These are phyloP conservation scores for Pseudogymnoascus verrucosus DNA, from an alignment of 2,329 filamentous ascomycete species.

Conservation along the genomic window DNA sequence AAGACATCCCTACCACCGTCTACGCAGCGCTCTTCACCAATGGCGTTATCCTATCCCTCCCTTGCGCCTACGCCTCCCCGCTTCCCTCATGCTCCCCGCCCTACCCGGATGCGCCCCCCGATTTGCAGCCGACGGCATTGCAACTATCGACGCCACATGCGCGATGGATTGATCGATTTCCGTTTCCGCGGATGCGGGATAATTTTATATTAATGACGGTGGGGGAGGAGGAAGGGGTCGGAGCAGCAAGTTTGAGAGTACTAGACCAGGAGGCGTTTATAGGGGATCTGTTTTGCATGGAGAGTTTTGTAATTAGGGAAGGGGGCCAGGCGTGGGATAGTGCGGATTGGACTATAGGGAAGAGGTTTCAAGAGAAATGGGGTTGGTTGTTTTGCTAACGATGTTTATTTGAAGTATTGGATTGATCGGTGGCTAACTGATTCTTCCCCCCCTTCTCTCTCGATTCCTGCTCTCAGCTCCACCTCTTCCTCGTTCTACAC, in stretches of 20 bases:
- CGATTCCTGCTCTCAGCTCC: not conserved
- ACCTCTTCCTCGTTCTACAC: not conserved
- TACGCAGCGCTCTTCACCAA: slow-evolving; percentile 17
- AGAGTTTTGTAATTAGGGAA: slow-evolving; percentile 5
- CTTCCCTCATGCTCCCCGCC: not conserved
- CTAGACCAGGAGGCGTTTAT: slow-evolving; percentile 2
- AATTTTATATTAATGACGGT: slow-evolving; percentile 13
- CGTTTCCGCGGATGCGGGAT: slow-evolving; percentile 12
- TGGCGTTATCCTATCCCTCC: slow-evolving; percentile 14
- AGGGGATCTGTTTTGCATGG: not conserved
- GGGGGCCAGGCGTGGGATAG: slow-evolving; percentile 4
- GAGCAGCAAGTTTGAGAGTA: not conserved
- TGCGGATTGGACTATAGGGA: not conserved
- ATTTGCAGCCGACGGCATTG: slow-evolving; percentile 11
- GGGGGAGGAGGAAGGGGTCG: not conserved
- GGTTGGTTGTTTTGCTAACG: slow-evolving; percentile 6
- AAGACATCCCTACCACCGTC: slow-evolving; percentile 6
- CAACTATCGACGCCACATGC: slow-evolving; percentile 14
- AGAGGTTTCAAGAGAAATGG: not conserved
- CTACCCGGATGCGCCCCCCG: slow-evolving; percentile 6
- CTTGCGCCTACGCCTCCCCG: slow-evolving; percentile 11
- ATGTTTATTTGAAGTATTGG: not conserved
- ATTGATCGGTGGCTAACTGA: not conserved
- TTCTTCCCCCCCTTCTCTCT: not conserved
- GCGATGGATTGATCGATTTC: slow-evolving; percentile 17